These are phyloP conservation scores for Udeniomyces megalosporus DNA, from an alignment of 768 basidiomycete genomes.

Conservation along the genomic window DNA sequence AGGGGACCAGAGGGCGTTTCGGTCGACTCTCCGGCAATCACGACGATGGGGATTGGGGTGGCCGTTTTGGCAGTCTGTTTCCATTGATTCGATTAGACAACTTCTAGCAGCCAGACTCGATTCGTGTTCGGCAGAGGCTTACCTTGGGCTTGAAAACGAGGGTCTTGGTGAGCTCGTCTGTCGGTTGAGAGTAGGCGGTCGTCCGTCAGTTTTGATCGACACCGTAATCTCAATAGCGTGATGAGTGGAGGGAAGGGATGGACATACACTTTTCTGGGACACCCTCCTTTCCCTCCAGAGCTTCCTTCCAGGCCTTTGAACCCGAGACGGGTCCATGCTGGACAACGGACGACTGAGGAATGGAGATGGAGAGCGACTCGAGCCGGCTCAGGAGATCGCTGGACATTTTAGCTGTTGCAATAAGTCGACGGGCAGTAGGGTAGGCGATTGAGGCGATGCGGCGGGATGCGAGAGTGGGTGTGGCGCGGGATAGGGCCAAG, in stretches of 20 bases:
- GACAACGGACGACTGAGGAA: slow-evolving; percentile 23
- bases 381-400: slow-evolving; percentile 22
- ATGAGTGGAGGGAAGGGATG: not conserved
- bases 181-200: too few relatives aligned
- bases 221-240: too few relatives aligned
- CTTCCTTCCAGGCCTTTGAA: slow-evolving; percentile 60
- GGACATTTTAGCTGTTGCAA: slow-evolving; percentile 23
- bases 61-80: slow-evolving; percentile 69
- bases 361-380: slow-evolving; percentile 19
- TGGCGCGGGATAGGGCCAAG: not conserved
- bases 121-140: not conserved
- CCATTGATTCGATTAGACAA: not conserved
- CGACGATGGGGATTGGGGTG: slow-evolving; percentile 65
- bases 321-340: slow-evolving; percentile 49
- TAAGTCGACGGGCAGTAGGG: not conserved
- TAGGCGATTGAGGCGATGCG: not conserved
- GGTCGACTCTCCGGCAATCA: slow-evolving; percentile 70
- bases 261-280: slow-evolving; percentile 26
- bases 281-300: slow-evolving; percentile 39
- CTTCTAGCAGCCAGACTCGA: not conserved
- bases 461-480: not conserved
- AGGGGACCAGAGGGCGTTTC: slow-evolving; percentile 62
- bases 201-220: too few relatives aligned
- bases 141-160: slow-evolving; percentile 84
- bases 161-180: slow-evolving; percentile 54